Evolutionary conservation across 441 rosid species (phyloP).

Genomic region (Erodium trifolium): DNA sequence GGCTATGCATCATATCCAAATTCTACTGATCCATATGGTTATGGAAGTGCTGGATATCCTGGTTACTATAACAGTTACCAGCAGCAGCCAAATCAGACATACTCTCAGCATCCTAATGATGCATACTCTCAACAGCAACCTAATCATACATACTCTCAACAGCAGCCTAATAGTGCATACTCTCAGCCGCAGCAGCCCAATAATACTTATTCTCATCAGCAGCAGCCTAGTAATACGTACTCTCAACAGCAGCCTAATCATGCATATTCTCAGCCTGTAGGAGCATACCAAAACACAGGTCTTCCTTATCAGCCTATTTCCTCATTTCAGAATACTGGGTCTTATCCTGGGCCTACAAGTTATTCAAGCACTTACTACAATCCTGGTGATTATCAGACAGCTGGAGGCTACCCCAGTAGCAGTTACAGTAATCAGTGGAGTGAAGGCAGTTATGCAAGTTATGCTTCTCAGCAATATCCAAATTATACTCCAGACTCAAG

Average conservation of each 20-base stretch:
- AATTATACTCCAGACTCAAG: constrained; percentile 46
- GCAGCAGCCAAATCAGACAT: constrained; percentile 25
- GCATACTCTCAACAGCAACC: constrained; percentile 2
- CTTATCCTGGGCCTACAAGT: constrained; percentile 97
- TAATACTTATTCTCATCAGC: constrained; percentile 12
- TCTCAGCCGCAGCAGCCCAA: constrained; percentile 3
- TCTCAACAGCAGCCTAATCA: constrained; percentile 6
- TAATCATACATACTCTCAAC: not conserved
- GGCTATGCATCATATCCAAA: constrained; percentile 52
- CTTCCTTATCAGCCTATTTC: constrained; percentile 55
- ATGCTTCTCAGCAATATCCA: constrained; percentile 50
- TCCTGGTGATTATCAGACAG: constrained; percentile 99
- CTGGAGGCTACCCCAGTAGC: constrained; percentile 81
- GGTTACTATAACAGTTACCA: constrained; percentile 78
- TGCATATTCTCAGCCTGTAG: constrained; percentile 55
- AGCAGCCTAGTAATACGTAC: not conserved
- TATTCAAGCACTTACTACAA: constrained; percentile 95
- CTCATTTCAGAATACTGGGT: constrained; percentile 66
- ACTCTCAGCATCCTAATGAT: not conserved
- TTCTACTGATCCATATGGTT: constrained; percentile 58
- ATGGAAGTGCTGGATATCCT: constrained; percentile 66
- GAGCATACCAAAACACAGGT: constrained; percentile 95
- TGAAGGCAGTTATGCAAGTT: constrained; percentile 52
- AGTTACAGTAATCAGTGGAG: constrained; percentile 61
- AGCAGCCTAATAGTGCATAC: not conserved